Base-by-base conservation (phyloP, 768 basidiomycete species). In the Termitomyces sp. region DNA sequence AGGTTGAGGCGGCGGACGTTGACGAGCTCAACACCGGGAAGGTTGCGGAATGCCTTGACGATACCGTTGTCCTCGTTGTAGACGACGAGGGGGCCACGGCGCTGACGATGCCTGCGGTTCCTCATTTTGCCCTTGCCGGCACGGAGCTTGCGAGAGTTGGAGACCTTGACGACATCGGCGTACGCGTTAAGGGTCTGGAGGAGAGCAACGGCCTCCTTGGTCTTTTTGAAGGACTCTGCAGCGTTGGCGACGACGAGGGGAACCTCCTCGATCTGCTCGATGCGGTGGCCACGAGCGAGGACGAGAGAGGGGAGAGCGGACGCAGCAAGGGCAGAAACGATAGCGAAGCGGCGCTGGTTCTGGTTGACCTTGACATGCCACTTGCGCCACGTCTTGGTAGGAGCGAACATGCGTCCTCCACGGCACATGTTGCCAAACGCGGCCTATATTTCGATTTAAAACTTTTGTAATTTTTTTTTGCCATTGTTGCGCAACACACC, bases 401-500 rank as follows among this genome's bases (percentile, higher is more conserved):
- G 97, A 27, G 96, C 96, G 76, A 99, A 98, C 97, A 99, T 98
- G 70, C 97, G 94, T 80, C 97, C 97, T 70, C 97, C 96, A 75
- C 97, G 91, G 83, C 96, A 98, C 97, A 99, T 98, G 89, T 98
- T 98, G 69, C 97, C 97, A 78, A 98, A 98, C 31, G 97, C 97
- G 72, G 93, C 97, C 89, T 96, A 23, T 33, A 12, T 53, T 49
- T 22, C 12, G 44, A 35, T 55, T 38, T 65, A 44, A 49, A 52
- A 50, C 36, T 40, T 27, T 4, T 29, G 38, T 35, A 20, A 18
- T 10, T 39, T 23, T 38, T 7, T 31, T 7, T 9, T 18, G 7
- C 50, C 35, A 13, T n/a, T 33, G 23, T 16, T 9, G 15, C 20
- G 67, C 15, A 10, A 45, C 81, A 58, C 60, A 89, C 89, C 84